Base-by-base conservation (phyloP, 2,329 filamentous ascomycete species). In the Trichoderma hamatum region DNA sequence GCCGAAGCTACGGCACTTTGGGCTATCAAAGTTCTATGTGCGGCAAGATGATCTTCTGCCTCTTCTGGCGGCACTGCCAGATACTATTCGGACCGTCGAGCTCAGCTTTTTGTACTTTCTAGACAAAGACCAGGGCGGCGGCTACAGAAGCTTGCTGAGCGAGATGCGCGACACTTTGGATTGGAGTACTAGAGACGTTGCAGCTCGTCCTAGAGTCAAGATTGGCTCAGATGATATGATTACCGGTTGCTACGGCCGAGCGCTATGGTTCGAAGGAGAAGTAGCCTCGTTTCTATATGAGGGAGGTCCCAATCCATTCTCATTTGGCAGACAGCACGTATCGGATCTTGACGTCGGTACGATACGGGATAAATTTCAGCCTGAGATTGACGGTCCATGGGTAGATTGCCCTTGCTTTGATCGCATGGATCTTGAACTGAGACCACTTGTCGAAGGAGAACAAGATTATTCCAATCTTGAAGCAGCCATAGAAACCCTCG, bases 1-100 rank as follows among this genome's bases (percentile, higher is more conserved):
- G 78, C 46, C 69, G 0, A 70, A 68, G 0, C 70, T 82, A 4
- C 71, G 70, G 0, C 77, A 79, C 32, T 79, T 81, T 70, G 70
- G 73, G 1, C 72, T 81, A 1, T 75, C 72, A 0, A 58, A 70
- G 16, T 76, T 78, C 9, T 16, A 74, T 0, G 74, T 80, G 1
- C 63, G 58, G 24, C 69, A 75, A 39, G 55, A 70, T 1, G 76
- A 79, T 39, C 32, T 80, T 0, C 55, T 81, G 10, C 65, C 71
- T 0, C 62, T 80, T 1, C 74, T 82, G 16, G 49, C 58, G 1
- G 65, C 59, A 0, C 61, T 82, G 0, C 78, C 77, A 3, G 9
- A 26, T 0, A 76, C 75, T 0, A 26, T 80, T 0, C 71, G 73
- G 11, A 77, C 76, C 1, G 69, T 81, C 0, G 75, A 82, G 32